Conservation (phyloP, 345 rosid genomes). For the Murraya paniculata region DNA sequence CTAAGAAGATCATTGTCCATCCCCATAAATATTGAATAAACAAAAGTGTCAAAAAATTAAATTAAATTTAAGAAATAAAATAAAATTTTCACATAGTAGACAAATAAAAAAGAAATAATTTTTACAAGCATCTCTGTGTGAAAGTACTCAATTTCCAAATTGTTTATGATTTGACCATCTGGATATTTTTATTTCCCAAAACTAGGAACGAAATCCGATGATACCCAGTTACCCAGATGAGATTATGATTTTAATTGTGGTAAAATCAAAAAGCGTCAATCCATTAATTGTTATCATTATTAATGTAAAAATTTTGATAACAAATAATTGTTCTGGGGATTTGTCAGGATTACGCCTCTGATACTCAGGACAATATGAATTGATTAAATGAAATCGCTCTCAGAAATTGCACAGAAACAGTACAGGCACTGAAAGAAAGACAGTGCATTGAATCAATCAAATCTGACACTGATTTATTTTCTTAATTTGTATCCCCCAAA, state of each 20-base stretch:
- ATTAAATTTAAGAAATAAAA: not conserved
- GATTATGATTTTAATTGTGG: conserved; percentile 1
- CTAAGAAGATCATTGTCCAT: conserved; percentile 47
- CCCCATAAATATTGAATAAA: conserved; percentile 27
- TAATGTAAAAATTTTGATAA: conserved; percentile 14
- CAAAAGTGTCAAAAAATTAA: not conserved
- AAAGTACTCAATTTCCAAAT: not conserved
- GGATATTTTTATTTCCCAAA: not conserved
- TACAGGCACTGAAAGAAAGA: not conserved
- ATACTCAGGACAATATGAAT: conserved; percentile 21
- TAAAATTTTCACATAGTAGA: not conserved
- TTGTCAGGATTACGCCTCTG: conserved; percentile 39
- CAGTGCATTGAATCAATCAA: conserved; percentile 19
- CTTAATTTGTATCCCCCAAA: not conserved
- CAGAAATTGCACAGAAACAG: not conserved
- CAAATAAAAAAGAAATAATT: not conserved
- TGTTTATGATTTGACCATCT: conserved; percentile 27
- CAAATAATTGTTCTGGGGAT: conserved; percentile 17
- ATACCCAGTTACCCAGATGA: not conserved
- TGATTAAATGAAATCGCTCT: not conserved
- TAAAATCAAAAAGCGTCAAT: conserved; percentile 2
- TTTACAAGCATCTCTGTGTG: not conserved
- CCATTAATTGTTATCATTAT: not conserved
- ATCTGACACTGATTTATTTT: not conserved
- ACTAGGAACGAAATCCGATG: conserved; percentile 24